These are phyloP conservation scores for Pavlovales sp. DNA, from an alignment of 208 protist genomes.

Conservation along the genomic window DNA sequence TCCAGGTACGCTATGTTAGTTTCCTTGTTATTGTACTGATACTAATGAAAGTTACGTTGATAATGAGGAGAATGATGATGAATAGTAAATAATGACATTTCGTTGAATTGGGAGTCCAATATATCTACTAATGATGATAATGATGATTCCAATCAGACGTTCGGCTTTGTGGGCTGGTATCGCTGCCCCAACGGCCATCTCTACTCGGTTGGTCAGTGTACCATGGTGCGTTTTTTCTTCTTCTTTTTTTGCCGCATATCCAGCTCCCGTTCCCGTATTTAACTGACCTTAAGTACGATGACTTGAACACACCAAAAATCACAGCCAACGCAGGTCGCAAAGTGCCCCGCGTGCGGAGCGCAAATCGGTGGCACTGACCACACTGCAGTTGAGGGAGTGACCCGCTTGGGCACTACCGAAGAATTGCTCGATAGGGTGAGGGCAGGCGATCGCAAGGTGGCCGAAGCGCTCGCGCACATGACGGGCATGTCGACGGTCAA, in stretches of 20 bases:
- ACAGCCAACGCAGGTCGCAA: not conserved
- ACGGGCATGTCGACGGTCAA: no score
- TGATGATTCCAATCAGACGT: not conserved
- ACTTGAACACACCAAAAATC: no score
- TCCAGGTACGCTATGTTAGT: not conserved
- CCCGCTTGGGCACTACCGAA: not conserved
- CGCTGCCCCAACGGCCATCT: constrained; percentile 8
- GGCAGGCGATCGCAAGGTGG: not conserved
- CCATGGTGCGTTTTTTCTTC: not conserved
- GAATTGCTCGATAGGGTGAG: not conserved
- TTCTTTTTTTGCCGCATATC: no score
- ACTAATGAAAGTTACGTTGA: no score
- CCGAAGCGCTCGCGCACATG: not conserved
- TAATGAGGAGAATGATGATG: no score
- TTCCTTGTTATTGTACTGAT: not conserved
- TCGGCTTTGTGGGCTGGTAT: not conserved
- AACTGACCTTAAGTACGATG: not conserved
- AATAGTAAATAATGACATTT: no score
- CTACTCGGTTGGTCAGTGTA: constrained; percentile 29
- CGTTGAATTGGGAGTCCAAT: no score
- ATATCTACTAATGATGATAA: no score
- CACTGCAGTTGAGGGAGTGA: not conserved
- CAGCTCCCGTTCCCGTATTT: no score
- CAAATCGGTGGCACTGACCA: not conserved
- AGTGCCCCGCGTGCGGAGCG: constrained; percentile 3